Evolutionary conservation across 228 moss, liverwort and hornwort species (phyloP).

Genomic region (Sphagnum magellanicum): DNA sequence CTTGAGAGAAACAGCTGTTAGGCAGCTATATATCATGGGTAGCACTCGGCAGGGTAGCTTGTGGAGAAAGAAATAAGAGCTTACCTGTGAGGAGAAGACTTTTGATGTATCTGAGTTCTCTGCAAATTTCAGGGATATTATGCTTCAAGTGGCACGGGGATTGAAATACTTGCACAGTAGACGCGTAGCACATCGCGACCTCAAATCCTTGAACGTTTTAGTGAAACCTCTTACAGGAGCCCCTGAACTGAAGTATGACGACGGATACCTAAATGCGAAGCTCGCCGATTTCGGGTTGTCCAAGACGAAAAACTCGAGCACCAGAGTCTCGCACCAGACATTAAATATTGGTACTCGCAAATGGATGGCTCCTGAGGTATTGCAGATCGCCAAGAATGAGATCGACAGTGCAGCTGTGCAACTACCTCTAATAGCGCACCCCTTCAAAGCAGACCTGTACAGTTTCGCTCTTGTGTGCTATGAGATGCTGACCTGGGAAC

Average conservation of each 20-base stretch:
- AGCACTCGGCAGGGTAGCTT: too few species aligned
- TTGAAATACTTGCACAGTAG: constrained; percentile 17
- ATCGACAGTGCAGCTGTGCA: not conserved
- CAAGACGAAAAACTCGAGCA: constrained; percentile 5
- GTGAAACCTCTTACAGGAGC: not conserved
- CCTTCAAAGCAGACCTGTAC: constrained; percentile 6
- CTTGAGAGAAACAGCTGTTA: too few species aligned
- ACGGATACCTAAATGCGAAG: constrained; percentile 2
- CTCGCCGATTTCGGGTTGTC: constrained; percentile 21
- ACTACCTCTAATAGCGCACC: constrained; percentile 5
- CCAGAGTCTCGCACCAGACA: constrained; percentile 6
- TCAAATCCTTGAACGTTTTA: constrained; percentile 15
- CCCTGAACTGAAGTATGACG: not conserved
- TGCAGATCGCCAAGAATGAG: not conserved
- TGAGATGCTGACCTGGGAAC: not conserved
- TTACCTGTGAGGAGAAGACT: too few species aligned
- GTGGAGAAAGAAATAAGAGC: too few species aligned
- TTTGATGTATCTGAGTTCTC: too few species aligned
- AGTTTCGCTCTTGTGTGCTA: constrained; percentile 2
- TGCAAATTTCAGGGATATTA: not conserved
- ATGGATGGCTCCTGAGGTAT: constrained; percentile 24
- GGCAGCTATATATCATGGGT: too few species aligned
- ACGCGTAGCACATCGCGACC: constrained; percentile 15
- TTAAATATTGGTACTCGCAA: not conserved
- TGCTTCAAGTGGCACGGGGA: constrained; percentile 24